phyloP scores from a whole-genome alignment of 345 rosid genomes.

The Rhodomyrtus tomentosa region DNA sequence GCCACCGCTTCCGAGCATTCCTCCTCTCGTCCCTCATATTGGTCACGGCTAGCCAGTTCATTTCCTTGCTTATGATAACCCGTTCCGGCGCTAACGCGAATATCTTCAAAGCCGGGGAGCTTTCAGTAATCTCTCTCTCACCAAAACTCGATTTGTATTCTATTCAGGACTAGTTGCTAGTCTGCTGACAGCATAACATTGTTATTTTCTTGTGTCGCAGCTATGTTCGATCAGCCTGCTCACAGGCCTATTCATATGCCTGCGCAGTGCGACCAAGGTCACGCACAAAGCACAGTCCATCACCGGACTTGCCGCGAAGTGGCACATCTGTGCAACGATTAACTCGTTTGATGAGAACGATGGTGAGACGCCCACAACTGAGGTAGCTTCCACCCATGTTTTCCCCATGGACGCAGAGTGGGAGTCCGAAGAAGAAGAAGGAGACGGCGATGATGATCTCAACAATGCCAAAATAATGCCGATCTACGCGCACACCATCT shows the following conservation, averaged over 20 bases:
- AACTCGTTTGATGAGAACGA: conserved; percentile 57
- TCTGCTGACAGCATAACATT: not conserved
- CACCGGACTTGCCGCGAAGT: conserved; percentile 77
- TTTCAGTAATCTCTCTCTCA: conserved; percentile 22
- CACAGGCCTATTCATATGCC: conserved; percentile 72
- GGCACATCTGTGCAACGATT: conserved; percentile 86
- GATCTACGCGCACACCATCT: conserved; percentile 52
- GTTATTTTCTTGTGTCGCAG: conserved; percentile 18
- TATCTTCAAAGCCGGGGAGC: conserved; percentile 78
- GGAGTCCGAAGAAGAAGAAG: conserved; percentile 56
- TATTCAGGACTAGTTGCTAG: not conserved
- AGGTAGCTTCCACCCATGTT: conserved; percentile 10
- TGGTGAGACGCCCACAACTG: conserved; percentile 49
- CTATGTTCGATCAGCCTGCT: conserved; percentile 71
- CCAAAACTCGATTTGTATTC: not conserved
- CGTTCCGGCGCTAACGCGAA: conserved; percentile 44
- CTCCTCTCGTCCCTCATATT: conserved; percentile 45
- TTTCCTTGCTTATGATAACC: conserved; percentile 44
- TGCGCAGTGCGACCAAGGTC: conserved; percentile 87
- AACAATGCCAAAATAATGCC: conserved; percentile 52
- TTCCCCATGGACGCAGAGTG: conserved; percentile 20
- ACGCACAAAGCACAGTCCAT: conserved; percentile 77
- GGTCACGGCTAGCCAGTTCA: conserved; percentile 72
- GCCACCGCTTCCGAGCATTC: conserved; percentile 74
- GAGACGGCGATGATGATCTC: conserved; percentile 53